Conservation (phyloP, 495 filamentous ascomycete species). For the Clohesyomyces aquaticus region DNA sequence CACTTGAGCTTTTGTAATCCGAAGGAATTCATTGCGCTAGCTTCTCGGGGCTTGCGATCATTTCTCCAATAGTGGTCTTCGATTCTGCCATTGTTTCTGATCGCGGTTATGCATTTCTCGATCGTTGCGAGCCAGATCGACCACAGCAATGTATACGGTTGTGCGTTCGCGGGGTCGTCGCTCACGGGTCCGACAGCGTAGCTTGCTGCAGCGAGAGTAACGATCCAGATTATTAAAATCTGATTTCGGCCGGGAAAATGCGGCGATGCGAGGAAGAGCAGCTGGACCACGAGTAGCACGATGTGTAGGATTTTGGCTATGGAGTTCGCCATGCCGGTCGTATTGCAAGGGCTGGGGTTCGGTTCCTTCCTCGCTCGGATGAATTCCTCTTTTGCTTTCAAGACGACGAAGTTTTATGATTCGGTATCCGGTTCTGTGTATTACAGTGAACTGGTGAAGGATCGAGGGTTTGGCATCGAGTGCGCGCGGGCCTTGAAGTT, state of each 20-base stretch:
- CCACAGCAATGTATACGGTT: slow-evolving; percentile 15
- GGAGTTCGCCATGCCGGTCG: background rate
- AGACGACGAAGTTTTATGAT: no score
- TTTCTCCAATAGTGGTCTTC: slow-evolving; percentile 17
- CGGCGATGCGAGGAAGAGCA: background rate
- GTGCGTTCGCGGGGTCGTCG: background rate
- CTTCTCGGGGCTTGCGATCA: background rate
- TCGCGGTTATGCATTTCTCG: slow-evolving; percentile 7
- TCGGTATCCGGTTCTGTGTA: no score
- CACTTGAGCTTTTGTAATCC: slow-evolving; percentile 1
- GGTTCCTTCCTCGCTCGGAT: no score
- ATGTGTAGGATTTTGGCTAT: background rate
- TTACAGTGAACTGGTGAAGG: no score
- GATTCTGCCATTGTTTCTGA: background rate
- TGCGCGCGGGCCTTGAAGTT: no score
- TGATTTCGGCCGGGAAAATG: background rate
- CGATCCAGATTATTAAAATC: background rate
- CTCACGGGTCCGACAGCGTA: slow-evolving; percentile 7
- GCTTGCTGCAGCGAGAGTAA: background rate
- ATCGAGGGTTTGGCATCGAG: no score
- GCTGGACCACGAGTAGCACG: background rate
- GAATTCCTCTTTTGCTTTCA: no score
- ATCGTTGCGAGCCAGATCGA: slow-evolving; percentile 17
- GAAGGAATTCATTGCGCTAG: background rate
- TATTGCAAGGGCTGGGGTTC: no score